Conservation (phyloP, 139 green algal species). For the Ettlia oleoabundans region DNA sequence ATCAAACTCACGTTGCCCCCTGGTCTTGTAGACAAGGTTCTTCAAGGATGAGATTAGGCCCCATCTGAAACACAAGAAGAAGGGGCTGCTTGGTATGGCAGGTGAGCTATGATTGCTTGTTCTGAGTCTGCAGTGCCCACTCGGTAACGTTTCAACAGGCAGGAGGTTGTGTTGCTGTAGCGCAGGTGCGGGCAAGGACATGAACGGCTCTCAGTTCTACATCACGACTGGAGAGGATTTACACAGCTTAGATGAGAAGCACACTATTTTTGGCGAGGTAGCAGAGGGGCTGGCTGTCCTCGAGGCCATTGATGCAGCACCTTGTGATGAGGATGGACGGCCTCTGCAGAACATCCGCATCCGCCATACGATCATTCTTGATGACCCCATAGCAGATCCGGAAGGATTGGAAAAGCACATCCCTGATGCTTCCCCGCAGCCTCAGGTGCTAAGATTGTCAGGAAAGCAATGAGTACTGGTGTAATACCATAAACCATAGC, state of each 20-base stretch:
- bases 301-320: conserved; percentile 89
- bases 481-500: too few relatives aligned
- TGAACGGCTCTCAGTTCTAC: conserved; percentile 95
- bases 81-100: conserved; percentile 92
- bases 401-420: conserved; percentile 78
- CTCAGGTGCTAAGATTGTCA: conserved; percentile 54
- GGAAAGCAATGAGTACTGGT: too few relatives aligned
- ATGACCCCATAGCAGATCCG: conserved; percentile 96
- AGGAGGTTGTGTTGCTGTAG: background rate
- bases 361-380: conserved; percentile 93
- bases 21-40: conserved; percentile 75
- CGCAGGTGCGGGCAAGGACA: conserved; percentile 57
- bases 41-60: conserved; percentile 95
- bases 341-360: conserved; percentile 97
- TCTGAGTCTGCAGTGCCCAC: background rate
- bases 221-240: conserved; percentile 81
- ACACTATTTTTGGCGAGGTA: conserved; percentile 94
- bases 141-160: background rate
- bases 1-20: too few relatives aligned
- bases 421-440: conserved; percentile 81
- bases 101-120: conserved; percentile 39
- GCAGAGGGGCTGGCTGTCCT: conserved; percentile 93
- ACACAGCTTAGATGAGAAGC: conserved; percentile 90
- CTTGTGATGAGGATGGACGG: conserved; percentile 79
- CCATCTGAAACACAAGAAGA: conserved; percentile 82